Evolutionary conservation across 768 basidiomycete species (phyloP), one percentile per base, ranked within the genome.

Genomic region (Trametes sanguinea): DNA sequence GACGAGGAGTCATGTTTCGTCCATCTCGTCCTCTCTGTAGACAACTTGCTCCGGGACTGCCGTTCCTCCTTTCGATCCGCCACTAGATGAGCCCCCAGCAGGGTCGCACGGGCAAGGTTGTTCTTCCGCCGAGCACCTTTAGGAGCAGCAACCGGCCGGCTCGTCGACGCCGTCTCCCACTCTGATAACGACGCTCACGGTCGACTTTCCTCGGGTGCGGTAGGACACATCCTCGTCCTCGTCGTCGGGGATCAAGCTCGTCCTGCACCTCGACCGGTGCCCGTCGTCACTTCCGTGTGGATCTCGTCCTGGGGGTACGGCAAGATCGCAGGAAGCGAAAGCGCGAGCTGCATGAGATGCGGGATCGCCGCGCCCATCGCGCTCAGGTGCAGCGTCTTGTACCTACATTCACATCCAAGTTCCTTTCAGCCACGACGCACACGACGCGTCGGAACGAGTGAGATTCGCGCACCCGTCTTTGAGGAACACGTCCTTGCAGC

Each of bases 281-380:
- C 87, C 0, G 92, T 94, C 7, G 77, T 78, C 13, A 89, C 76
- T 58, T 87, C 81, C 27, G 80, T 81, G 44, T 80, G 78, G 4
- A 92, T 83, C 58, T 92, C 88, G 51, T 85, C 82, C 40, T 75
- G 72, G 0, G 83, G 66, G 68, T 84, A 91, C 0, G 92, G 90
- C 10, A 95, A 79, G 51, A 88, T 85, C 2, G 82, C 78, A 0
- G 92, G 90, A 32, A 95, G 78, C 22, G 91, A 87, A 5, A 87
- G 81, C 11, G 83, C 76, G 13, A 96, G 79, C 50, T 85, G 85
- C 32, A 89, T 75, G 27, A 93, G 83, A 67, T 87, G 87, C 2
- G 94, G 92, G 60, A 95, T 94, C 1, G 94, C 92, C 4, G 94
- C 94, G 29, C 92, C 94, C 86, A 95, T 89, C 6, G 91, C 94